phyloP scores from a whole-genome alignment of 2,329 filamentous ascomycete genomes.

The Ascochyta lentis region DNA sequence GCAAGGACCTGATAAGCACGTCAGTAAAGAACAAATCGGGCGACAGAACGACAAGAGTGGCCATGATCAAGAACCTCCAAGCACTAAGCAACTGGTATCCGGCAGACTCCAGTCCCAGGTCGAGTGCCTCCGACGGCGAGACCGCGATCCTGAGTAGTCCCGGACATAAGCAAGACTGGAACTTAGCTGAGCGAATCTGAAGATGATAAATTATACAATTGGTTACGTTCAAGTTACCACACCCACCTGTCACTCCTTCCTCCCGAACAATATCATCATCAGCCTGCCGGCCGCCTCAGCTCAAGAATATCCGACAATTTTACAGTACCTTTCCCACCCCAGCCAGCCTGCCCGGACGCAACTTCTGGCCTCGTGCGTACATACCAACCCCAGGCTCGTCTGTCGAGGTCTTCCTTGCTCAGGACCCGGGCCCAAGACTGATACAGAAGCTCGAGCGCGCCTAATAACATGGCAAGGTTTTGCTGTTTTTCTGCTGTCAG shows the following conservation, averaged over 20 bases:
- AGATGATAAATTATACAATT: not conserved
- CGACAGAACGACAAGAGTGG: not conserved
- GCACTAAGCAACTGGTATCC: slow-evolving; percentile 1
- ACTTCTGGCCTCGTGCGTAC: slow-evolving; percentile 77
- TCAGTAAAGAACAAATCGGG: not conserved
- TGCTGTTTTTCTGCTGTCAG: slow-evolving; percentile 68
- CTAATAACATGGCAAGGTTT: slow-evolving; percentile 73
- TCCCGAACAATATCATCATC: not conserved
- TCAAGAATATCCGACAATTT: slow-evolving; percentile 67
- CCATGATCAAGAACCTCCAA: not conserved
- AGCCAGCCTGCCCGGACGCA: slow-evolving; percentile 74
- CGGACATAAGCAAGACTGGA: not conserved
- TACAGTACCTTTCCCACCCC: slow-evolving; percentile 80
- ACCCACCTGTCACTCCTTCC: no score
- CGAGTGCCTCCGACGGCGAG: not conserved
- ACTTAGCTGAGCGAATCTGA: not conserved
- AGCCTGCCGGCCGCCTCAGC: slow-evolving; percentile 27
- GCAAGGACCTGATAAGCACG: not conserved
- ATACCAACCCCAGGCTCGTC: slow-evolving; percentile 83
- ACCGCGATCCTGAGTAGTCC: not conserved
- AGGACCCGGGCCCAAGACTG: slow-evolving; percentile 75
- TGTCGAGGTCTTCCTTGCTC: slow-evolving; percentile 71
- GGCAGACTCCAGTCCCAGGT: not conserved
- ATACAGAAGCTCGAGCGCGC: slow-evolving; percentile 74
- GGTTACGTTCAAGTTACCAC: not conserved